Conservation (phyloP, 352 stramenopile genomes). For the Nothophytophthora sp. region DNA sequence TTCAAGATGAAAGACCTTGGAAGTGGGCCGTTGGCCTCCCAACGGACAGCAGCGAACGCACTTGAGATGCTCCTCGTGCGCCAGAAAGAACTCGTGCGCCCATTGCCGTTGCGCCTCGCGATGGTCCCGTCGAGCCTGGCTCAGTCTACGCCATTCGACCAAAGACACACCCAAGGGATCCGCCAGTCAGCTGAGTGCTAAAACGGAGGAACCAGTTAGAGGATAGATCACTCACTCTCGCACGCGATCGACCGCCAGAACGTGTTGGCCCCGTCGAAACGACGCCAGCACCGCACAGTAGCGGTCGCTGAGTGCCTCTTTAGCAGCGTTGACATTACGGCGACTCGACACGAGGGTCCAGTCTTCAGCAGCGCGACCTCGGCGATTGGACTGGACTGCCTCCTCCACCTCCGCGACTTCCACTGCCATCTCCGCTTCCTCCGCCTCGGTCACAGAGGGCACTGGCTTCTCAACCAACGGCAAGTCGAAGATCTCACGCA, state of each 20-base stretch:
- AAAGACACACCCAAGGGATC: not conserved
- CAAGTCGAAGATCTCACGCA: constrained; percentile 66
- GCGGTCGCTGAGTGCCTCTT: constrained; percentile 52
- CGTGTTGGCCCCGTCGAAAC: constrained; percentile 55
- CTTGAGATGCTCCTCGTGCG: constrained; percentile 49
- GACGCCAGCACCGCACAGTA: constrained; percentile 60
- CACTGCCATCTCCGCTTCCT: constrained; percentile 29
- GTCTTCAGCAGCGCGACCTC: constrained; percentile 13
- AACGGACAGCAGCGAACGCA: too few species aligned
- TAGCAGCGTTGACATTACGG: constrained; percentile 51
- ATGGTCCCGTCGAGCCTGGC: constrained; percentile 44
- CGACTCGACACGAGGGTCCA: constrained; percentile 56
- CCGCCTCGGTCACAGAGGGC: constrained; percentile 4
- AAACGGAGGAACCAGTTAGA: too few species aligned
- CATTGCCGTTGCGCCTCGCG: constrained; percentile 67
- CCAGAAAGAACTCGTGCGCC: constrained; percentile 60
- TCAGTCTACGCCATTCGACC: constrained; percentile 33
- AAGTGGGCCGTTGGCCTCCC: constrained; percentile 6
- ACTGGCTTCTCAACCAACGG: constrained; percentile 25
- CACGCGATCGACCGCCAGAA: constrained; percentile 55
- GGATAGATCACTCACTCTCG: constrained; percentile 49
- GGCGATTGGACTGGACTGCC: constrained; percentile 3
- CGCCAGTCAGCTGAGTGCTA: too few species aligned
- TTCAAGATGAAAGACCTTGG: not conserved
- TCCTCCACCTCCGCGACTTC: constrained; percentile 18